Evolutionary conservation across 1,139 yeast species (phyloP), one percentile per base, ranked within the genome.

Genomic region (Schizosaccharomyces versatilis): DNA sequence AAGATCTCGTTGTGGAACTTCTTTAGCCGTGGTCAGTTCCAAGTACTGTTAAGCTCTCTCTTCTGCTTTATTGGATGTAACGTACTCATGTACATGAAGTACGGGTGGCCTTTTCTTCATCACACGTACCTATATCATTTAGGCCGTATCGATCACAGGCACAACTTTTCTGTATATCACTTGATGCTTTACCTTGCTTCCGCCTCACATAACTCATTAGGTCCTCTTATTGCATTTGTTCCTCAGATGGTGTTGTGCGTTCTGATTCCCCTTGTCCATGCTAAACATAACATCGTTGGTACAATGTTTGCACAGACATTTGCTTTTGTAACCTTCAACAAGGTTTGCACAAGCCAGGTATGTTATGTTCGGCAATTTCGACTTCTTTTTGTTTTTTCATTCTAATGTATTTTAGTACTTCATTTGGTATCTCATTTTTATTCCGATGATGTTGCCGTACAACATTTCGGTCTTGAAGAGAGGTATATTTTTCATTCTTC

Each of bases 131-230:
- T 85, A 10, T 90, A 90, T 65, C 98, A 90, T 66, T 69, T 90
- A 54, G 72, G 77, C 5, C 73, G 98, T 58, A 68, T 85, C 12
- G 98, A 90, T 65, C 98, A 90, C 66, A 78, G 98, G 55, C 98
- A 90, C 68, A 90, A 90, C 67, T 90, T 90, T 64, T 84, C 95
- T 1, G 74, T 88, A 1, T 90, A 88, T 73, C 84, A 90, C 63
- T 71, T 85, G 17, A 71, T 80, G 39, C 69, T 90, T 52, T 90
- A 90, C 68, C 65, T 68, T 56, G 60, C 67, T 7, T 66, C 69
- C n/a, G 63, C 67, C 17, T 66, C 67, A n/a, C 61, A 60, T 2
- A 59, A 60, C 10, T 56, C 55, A 15, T 57, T 56, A n/a, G 52
- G 55, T 41, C 58, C 61, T 8, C 53, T 61, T 10, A 53, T 62